Percentiles rank a stretch among this genome's conserved stretches.
These are phyloP conservation scores for Agaricus blazei DNA, from an alignment of 768 basidiomycete genomes.

Conservation along the genomic window DNA sequence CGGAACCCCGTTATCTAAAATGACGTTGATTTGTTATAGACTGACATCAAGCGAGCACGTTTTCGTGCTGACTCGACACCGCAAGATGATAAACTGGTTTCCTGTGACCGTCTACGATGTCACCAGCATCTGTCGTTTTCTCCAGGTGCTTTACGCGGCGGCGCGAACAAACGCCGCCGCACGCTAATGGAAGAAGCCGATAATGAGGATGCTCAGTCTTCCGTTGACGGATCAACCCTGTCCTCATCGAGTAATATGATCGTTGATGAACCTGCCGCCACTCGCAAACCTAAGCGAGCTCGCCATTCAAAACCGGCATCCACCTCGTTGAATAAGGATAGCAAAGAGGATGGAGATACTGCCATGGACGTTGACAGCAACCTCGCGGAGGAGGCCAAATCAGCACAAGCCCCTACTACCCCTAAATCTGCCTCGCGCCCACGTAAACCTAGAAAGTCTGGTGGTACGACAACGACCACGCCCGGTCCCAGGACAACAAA, in stretches of 20 bases:
- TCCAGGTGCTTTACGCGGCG: slow-evolving; percentile 16
- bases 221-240: background rate
- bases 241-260: slow-evolving; percentile 8
- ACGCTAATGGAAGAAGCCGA: slow-evolving; percentile 11
- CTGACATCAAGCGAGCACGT: slow-evolving; percentile 67
- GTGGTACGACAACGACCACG: background rate
- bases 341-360: slow-evolving; percentile 3
- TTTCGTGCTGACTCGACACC: slow-evolving; percentile 73
- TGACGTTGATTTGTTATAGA: slow-evolving; percentile 32
- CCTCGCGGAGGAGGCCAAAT: background rate
- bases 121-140: slow-evolving; percentile 32
- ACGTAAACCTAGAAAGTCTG: slow-evolving; percentile 8
- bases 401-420: slow-evolving; percentile 2
- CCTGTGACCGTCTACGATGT: slow-evolving; percentile 56
- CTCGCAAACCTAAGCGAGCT: slow-evolving; percentile 1
- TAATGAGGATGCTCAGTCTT: slow-evolving; percentile 9
- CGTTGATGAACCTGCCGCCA: slow-evolving; percentile 5
- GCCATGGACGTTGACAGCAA: slow-evolving; percentile 6
- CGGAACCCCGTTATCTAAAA: slow-evolving; percentile 11
- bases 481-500: slow-evolving; percentile 4
- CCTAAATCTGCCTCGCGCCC: slow-evolving; percentile 10
- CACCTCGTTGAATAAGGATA: background rate
- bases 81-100: slow-evolving; percentile 60
- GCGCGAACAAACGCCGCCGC: slow-evolving; percentile 23
- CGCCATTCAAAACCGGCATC: slow-evolving; percentile 9